Base-by-base conservation (phyloP, 169 alveolate species). In the Cyclospora cayetanensis region DNA sequence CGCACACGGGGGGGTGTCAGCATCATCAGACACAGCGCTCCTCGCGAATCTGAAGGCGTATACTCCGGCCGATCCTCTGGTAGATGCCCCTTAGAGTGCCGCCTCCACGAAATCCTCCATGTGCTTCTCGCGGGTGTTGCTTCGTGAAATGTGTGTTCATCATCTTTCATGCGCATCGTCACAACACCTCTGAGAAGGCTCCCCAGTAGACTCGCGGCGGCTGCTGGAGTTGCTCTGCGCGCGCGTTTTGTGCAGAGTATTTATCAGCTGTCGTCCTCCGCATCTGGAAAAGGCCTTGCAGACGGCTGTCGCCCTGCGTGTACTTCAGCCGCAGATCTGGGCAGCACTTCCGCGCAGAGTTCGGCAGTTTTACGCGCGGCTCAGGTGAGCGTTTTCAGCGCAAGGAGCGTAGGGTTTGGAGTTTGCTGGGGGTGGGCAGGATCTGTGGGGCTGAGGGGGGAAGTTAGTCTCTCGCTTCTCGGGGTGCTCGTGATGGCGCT, bases 191-290 rank as follows among this genome's bases (percentile, higher is more conserved):
- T n/a, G n/a, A n/a, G n/a, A n/a, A n/a, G n/a, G n/a, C n/a, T n/a
- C n/a, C n/a, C n/a, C n/a, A n/a, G n/a, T n/a, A n/a, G n/a, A n/a
- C n/a, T n/a, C 53, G 87, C 34, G 4, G 34, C 68, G 29, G 68
- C 72, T 52, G 68, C 27, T 52, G 25, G 34, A 7, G 65, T 42
- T 77, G 87, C 43, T 77, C n/a, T 22, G 66, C n/a, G 22, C n/a
- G n/a, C n/a, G 22, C 20, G 66, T 53, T 53, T 41, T 22, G 41
- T 76, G 60, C 90, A 96, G 96, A 63, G 94, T 92, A 43, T 95
- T 94, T 66, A 96, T 95, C 12, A 95, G 97, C 93, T 95, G 96
- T 22, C 87, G 97, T 31, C 97, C 97, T 25, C 95, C 92, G 46
- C 96, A 94, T 77, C 90, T 94, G 65, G 95, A 94, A 72, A 94